Evolutionary conservation across 2,329 filamentous ascomycete genomes (phyloP).

Genomic region (Aspergillus glaucus): DNA sequence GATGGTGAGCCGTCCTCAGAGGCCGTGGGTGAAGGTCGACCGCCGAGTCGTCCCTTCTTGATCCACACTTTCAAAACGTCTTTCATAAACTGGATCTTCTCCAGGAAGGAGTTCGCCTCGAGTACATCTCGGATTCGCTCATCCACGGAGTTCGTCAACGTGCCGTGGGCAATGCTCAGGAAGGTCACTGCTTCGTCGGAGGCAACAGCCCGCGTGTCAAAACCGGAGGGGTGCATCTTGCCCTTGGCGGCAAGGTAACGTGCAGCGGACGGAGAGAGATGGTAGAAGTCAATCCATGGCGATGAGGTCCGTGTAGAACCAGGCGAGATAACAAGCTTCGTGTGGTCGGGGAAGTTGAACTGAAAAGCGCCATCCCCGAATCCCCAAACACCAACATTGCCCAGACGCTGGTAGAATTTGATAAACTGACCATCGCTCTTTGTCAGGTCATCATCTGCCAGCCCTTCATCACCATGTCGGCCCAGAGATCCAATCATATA

Average conservation of each 20-base stretch:
- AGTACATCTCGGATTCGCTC: conserved; percentile 37
- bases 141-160: conserved; percentile 26
- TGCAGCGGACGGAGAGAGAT: conserved; percentile 42
- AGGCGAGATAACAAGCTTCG: conserved; percentile 44
- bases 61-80: conserved; percentile 38
- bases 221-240: conserved; percentile 38
- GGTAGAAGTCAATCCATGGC: conserved; percentile 44
- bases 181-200: conserved; percentile 38
- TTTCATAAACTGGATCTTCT: conserved; percentile 38
- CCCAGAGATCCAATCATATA: conserved; percentile 47
- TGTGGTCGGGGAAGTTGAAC: conserved; percentile 50
- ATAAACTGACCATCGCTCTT: conserved; percentile 36
- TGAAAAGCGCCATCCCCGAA: conserved; percentile 46
- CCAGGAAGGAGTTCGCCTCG: conserved; percentile 39
- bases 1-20: conserved; percentile 7
- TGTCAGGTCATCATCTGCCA: conserved; percentile 20
- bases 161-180: conserved; percentile 33
- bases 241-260: conserved; percentile 36
- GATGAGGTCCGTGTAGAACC: conserved; percentile 33
- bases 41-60: conserved; percentile 31
- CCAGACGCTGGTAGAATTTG: conserved; percentile 47
- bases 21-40: conserved; percentile 15
- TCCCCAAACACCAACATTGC: conserved; percentile 49
- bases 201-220: conserved; percentile 36
- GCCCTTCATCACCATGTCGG: conserved; percentile 32